Conservation (phyloP, 176 grass and related monocot species). For the Carex pumila region DNA sequence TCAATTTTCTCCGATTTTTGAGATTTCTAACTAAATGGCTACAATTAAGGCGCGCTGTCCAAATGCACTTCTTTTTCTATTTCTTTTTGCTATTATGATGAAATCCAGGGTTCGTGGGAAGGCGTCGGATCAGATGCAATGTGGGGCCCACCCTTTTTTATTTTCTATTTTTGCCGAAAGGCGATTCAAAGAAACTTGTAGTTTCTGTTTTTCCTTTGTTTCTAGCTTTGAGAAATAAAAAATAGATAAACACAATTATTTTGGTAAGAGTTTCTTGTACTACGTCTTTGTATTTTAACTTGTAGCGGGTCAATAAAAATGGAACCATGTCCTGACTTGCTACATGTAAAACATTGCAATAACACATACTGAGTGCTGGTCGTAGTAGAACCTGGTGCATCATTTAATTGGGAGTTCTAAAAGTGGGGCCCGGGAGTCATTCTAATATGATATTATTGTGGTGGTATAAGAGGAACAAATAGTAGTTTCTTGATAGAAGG, state of each 20-base stretch:
- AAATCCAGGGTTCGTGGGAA: conserved; percentile 58
- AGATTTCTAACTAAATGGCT: conserved; percentile 9
- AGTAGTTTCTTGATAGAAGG: background rate
- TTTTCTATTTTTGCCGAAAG: conserved; percentile 28
- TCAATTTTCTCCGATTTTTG: background rate
- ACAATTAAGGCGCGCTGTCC: conserved; percentile 8
- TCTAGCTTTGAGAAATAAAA: conserved; percentile 29
- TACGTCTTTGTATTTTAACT: background rate
- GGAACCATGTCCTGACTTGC: background rate
- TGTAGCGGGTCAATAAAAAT: background rate
- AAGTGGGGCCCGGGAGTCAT: background rate
- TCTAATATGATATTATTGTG: background rate
- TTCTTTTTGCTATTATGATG: background rate
- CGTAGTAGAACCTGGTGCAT: background rate
- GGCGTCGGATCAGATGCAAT: conserved; percentile 17
- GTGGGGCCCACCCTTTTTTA: conserved; percentile 15
- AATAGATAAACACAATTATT: background rate
- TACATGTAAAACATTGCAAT: background rate
- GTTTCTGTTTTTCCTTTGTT: background rate
- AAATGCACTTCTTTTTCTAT: background rate
- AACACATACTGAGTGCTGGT: background rate
- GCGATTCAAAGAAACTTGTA: background rate
- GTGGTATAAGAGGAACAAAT: background rate
- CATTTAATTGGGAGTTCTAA: background rate
- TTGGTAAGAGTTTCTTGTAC: background rate